Evolutionary conservation across 805 yeast species (phyloP), one percentile per base, ranked within the genome.

Genomic region (Metschnikowia cubensis): DNA sequence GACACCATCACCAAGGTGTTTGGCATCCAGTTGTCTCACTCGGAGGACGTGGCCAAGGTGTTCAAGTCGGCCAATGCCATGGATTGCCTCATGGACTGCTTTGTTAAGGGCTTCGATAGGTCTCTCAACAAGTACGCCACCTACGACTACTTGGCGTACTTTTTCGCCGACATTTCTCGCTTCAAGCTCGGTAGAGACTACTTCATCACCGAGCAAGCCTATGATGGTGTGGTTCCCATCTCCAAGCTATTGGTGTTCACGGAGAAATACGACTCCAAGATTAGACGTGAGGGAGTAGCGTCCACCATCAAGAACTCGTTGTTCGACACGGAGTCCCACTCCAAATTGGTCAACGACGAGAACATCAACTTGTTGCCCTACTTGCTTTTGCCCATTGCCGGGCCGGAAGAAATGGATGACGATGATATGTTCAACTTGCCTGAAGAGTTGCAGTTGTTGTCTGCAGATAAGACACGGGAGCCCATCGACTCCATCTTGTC

Each of bases 381-480:
- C 59, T 76, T 92, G 21, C 72, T 92, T 50, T 74, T 87, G 40
- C 97, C 97, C 14, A 76, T 94, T 54, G 85, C 92, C 0, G 81
- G 84, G 5, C 87, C 96, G 0, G 88, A 82, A 52, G 76, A 87
- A 48, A 81, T 87, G 51, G 89, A 83, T 43, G 84, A 80, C 41
- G 97, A 91, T 35, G 97, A 94, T 62, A 81, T 85, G 75, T 85
- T 88, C 60, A 83, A 84, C 46, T 77, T 94, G 57, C 97, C 98
- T 2, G 96, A 88, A 25, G 95, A 88, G 61, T 80, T 92, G 44
- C 96, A 89, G 66, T 74, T 87, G 40, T 71, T 89, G 41, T 86
- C 87, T 8, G 82, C 81, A 25, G 91, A 87, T 53, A 89, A 89
- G 65, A 61, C 74, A 57, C 80, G 94, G 57, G 99, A 94, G 59